These are phyloP conservation scores for Colletotrichum sp. DNA, from an alignment of 2,329 filamentous ascomycete species.

Conservation along the genomic window DNA sequence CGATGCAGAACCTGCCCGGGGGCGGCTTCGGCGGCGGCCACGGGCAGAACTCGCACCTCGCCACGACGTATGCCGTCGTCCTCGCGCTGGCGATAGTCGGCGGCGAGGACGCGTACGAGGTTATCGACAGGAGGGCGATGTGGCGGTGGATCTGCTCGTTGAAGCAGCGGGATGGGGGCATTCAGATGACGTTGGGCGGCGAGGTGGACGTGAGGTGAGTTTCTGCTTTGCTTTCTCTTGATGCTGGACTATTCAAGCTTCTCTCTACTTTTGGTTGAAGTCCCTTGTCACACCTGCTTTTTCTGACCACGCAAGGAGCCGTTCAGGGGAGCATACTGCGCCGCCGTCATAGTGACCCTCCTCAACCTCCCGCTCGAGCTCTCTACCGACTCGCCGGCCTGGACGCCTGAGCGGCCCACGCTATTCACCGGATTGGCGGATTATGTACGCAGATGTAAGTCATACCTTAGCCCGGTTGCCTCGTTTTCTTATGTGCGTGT, in stretches of 20 bases:
- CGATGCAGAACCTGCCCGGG: constrained; percentile 75
- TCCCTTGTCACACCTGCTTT: background rate
- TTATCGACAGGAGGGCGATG: constrained; percentile 83
- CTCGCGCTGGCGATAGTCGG: constrained; percentile 82
- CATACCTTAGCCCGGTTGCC: constrained; percentile 18
- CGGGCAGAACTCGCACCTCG: constrained; percentile 87
- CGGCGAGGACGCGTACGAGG: constrained; percentile 72
- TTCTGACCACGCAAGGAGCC: constrained; percentile 17
- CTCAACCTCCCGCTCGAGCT: constrained; percentile 84
- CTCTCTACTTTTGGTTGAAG: background rate
- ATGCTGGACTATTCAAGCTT: background rate
- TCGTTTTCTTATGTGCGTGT: background rate
- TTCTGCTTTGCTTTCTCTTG: background rate
- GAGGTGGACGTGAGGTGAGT: constrained; percentile 89
- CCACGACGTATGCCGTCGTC: constrained; percentile 84
- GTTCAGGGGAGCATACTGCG: constrained; percentile 86
- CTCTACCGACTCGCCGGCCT: constrained; percentile 72
- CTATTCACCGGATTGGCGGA: constrained; percentile 78
- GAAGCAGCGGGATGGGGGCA: constrained; percentile 90
- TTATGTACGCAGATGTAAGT: constrained; percentile 81
- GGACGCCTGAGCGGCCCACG: constrained; percentile 62
- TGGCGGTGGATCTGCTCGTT: constrained; percentile 89
- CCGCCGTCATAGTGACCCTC: constrained; percentile 81
- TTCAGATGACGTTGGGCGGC: constrained; percentile 83
- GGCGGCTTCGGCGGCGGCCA: constrained; percentile 96